Evolutionary conservation across 2,329 filamentous ascomycete genomes (phyloP), one percentile per base, ranked within the genome.

Genomic region (Talaromyces sp.): DNA sequence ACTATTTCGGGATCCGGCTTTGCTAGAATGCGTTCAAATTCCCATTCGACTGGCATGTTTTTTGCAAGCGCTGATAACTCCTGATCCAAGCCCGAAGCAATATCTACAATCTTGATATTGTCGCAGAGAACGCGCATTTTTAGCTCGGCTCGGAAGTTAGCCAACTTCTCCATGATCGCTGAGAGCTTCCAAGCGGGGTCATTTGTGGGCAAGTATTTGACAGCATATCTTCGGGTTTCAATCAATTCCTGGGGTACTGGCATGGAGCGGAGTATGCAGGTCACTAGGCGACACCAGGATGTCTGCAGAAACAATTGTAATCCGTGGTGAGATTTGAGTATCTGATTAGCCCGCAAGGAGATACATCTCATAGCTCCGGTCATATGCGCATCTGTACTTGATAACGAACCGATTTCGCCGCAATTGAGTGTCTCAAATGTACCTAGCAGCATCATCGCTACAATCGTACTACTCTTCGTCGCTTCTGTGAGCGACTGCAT

Each of bases 301-400:
- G 60, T 66, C n/a, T 66, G 66, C n/a, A 63, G 39, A 56, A 67
- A 67, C 2, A 66, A 9, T 21, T 67, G 66, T 37, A 66, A 28
- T 1, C 66, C 62, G 18, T 61, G 46, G n/a, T 64, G 58, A 16
- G 64, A 57, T 7, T 50, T 35, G 8, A 67, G 42, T 58, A 63
- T 33, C 2, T 39, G 16, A n/a, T 11, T 9, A 1, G 54, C 62
- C 57, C 59, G 40, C 8, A 66, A 14, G 4, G 55, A 50, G 3
- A 66, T 50, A 23, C 64, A 57, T 12, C 46, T 61, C 61, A 66
- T 62, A 52, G 55, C 60, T 16, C 66, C 66, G 28, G 25, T 60
- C 55, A 67, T 58, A 44, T 67, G 66, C 12, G 52, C 56, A n/a
- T 63, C 60, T 14, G 54, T 58, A 18, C 61, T 52, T n/a, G 39